Base-by-base conservation (phyloP, 1,139 yeast genomes). In the Pneumocystis jirovecii region DNA sequence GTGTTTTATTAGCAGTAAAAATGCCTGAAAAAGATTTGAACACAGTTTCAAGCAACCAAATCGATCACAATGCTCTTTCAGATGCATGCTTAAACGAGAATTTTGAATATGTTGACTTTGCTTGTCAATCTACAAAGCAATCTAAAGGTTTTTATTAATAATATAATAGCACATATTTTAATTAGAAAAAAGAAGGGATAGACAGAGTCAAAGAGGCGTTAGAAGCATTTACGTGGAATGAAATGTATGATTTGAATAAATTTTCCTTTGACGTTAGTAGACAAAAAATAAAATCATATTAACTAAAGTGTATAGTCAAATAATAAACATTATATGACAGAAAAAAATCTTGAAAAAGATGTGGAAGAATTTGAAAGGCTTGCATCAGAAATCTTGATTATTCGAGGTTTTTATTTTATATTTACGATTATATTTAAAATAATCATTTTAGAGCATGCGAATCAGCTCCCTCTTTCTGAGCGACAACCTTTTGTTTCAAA, bases 51-150 rank as follows among this genome's bases (percentile, higher is more conserved):
- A 25, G 25, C 21, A 56, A 31, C 5, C 39, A 60, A 17, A 61
- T 45, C n/a, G 39, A 31, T 7, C 34, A 42, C 7, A 21, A 21
- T 6, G 15, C 45, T 1, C 63, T 63, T 61, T 64, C 57, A 8
- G 63, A 64, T 44, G 31, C 61, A 4, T 66, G 67, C 42, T 59
- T 62, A 17, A 63, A 66, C 45, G 62, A 62, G 5, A 66, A 66
- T 8, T 66, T 65, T 60, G 67, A 66, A 57, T 65, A 61, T 57
- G 60, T 66, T n/a, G 63, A 65, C 17, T 60, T 62, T 21, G 45
- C 21, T 7, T 63, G 61, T 25, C 37, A 40, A 12, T 65, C 65
- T 31, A 59, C 50, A 37, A 60, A 66, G 35, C 42, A 61, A 21
- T 64, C 60, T n/a, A 66, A 63, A 25, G 63, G 63, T 61, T 15